Conservation (phyloP, 2,329 filamentous ascomycete species). For the Apiospora pterosperma region DNA sequence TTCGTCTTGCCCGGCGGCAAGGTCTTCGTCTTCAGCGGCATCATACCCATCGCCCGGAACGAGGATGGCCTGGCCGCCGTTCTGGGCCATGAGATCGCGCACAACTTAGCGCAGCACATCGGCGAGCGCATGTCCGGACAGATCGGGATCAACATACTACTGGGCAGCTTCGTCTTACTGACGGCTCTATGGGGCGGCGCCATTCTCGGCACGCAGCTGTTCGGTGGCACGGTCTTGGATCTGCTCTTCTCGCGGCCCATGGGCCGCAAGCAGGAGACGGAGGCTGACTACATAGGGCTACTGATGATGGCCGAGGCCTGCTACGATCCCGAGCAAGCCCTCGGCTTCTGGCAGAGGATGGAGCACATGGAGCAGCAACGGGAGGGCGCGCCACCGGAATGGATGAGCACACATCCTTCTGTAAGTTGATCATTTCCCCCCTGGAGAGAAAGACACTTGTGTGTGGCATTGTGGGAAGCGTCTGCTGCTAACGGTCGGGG, state of each 20-base stretch:
- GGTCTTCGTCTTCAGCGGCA: constrained; percentile 75
- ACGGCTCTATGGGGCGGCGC: constrained; percentile 41
- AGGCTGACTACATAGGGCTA: constrained; percentile 77
- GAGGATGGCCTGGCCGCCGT: constrained; percentile 73
- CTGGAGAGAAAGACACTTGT: background rate
- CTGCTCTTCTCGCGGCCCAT: constrained; percentile 66
- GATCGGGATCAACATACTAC: constrained; percentile 49
- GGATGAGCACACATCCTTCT: constrained; percentile 74
- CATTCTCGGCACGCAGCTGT: constrained; percentile 35
- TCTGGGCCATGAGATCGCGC: constrained; percentile 76
- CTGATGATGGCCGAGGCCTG: constrained; percentile 83
- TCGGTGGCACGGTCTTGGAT: constrained; percentile 51
- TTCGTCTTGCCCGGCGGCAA: constrained; percentile 78
- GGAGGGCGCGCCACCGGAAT: constrained; percentile 58
- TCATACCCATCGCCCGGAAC: constrained; percentile 62
- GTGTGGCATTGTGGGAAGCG: no score
- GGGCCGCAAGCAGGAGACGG: constrained; percentile 67
- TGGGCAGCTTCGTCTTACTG: constrained; percentile 47
- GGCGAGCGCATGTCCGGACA: constrained; percentile 59
- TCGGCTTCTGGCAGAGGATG: constrained; percentile 67
- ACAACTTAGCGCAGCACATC: constrained; percentile 67
- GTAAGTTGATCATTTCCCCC: constrained; percentile 35
- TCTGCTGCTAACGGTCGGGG: background rate
- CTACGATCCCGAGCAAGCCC: constrained; percentile 66
- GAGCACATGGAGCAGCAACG: constrained; percentile 57